Evolutionary conservation across 225 moss, liverwort and hornwort species (phyloP), one percentile per base, ranked within the genome.

Genomic region (Bryoerythrophyllum caledonicum): DNA sequence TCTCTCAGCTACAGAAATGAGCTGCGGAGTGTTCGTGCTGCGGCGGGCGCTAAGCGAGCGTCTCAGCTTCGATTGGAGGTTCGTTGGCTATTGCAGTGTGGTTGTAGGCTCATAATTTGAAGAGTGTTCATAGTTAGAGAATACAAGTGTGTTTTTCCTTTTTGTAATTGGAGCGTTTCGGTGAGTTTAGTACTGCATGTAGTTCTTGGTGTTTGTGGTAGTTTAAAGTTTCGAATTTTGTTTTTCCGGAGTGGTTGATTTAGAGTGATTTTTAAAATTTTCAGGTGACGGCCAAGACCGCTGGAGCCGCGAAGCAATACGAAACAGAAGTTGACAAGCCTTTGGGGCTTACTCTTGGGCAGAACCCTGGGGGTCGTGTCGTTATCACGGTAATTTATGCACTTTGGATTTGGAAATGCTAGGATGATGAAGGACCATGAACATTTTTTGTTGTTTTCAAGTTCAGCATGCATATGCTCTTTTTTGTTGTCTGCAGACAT

Each of bases 301-400:
- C 97, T 30, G 94, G 92, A 67, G 91, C 89, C 60, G 80, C 97
- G 60, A 99, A 93, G 84, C 90, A 90, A 32, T 99, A 85, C 44
- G 97, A 99, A 71, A 89, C 91, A 56, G 97, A 99, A 81, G 94
- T 99, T 68, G 94, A 99, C 77, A 99, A 99, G 78, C 97, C 97
- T 48, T 78, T 99, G n/a, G 97, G 97, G 65, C 87, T 99, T 15
- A 67, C 82, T 48, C 82, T 99, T 32, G 97, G 97, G 58, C 87
- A 83, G 74, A 99, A 89, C 67, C 70, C 91, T 32, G 97, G 97
- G 40, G 92, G 92, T 55, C 91, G 94, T 46, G 86, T 91, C 55
- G 37, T 93, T 26, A 90, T 99, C 64, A 99, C 93, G 25, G 91
- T 69, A 67, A 10, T 49, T 12, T 19, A 49, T 49, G 19, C 38